These are phyloP conservation scores for Canariomyces notabilis DNA, from an alignment of 2,329 filamentous ascomycete genomes.

Conservation along the genomic window DNA sequence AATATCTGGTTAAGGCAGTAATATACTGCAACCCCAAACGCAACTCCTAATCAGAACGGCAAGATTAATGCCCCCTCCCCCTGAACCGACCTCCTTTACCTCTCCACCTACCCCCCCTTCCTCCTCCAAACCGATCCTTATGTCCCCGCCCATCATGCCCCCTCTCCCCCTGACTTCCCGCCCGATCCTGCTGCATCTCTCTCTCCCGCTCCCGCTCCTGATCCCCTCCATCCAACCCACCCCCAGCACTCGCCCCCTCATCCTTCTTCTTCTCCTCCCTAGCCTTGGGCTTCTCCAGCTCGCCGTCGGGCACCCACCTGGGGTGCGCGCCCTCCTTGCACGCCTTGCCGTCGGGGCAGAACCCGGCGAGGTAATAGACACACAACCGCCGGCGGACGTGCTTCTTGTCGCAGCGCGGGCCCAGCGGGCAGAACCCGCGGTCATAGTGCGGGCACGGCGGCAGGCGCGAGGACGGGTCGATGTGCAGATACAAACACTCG, in stretches of 20 bases:
- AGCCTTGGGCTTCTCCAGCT: constrained; percentile 69
- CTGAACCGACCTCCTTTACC: constrained; percentile 29
- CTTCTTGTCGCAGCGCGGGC: constrained; percentile 79
- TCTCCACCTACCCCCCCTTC: constrained; percentile 32
- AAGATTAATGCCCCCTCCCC: constrained; percentile 19
- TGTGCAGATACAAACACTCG: constrained; percentile 90
- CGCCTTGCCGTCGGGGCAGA: constrained; percentile 71
- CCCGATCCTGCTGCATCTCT: constrained; percentile 31
- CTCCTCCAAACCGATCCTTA: constrained; percentile 32
- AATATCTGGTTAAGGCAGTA: no score
- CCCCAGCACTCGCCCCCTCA: constrained; percentile 30
- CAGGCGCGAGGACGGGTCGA: constrained; percentile 74
- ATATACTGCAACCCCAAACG: neutral
- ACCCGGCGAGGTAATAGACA: constrained; percentile 82
- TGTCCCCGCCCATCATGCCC: constrained; percentile 21
- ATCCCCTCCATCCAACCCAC: constrained; percentile 42
- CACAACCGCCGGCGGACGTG: constrained; percentile 81
- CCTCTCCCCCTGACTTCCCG: constrained; percentile 15
- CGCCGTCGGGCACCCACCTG: constrained; percentile 60
- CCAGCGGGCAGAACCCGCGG: constrained; percentile 87
- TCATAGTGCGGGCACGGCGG: constrained; percentile 89
- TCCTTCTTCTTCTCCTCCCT: constrained; percentile 63
- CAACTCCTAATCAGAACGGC: neutral
- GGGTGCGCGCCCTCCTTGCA: constrained; percentile 83
- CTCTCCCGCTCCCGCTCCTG: constrained; percentile 30